Evolutionary conservation across 768 basidiomycete genomes (phyloP).

Genomic region (Candolleomyces eurysporus): DNA sequence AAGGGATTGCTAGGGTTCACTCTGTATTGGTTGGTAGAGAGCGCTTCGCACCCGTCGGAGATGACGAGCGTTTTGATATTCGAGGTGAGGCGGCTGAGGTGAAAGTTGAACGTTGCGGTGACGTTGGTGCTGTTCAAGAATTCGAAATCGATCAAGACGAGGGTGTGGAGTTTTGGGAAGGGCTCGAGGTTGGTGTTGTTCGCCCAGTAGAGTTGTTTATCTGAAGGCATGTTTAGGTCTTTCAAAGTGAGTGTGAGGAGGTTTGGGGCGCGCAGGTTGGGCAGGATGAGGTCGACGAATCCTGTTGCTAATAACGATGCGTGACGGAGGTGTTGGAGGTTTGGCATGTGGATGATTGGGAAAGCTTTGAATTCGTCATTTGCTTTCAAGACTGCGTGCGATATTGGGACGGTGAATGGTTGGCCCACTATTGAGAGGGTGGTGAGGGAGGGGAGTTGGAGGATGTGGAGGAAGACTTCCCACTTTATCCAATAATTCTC

Average conservation of each 20-base stretch:
- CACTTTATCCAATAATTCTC: constrained; percentile 4
- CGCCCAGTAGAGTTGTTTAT: background rate
- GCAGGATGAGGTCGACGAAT: constrained; percentile 5
- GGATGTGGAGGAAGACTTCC: background rate
- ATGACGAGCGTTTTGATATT: background rate
- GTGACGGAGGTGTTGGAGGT: constrained; percentile 4
- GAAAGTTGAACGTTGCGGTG: background rate
- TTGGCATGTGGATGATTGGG: background rate
- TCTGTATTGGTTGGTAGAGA: background rate
- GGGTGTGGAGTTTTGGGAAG: background rate
- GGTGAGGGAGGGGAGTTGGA: constrained; percentile 1
- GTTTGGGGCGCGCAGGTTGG: constrained; percentile 4
- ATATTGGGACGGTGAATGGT: background rate
- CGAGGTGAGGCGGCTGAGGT: background rate
- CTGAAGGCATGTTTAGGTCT: background rate
- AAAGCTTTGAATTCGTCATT: too few relatives aligned
- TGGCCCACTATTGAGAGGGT: constrained; percentile 7
- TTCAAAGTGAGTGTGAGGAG: constrained; percentile 1
- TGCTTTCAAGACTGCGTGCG: background rate
- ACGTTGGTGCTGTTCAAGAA: background rate
- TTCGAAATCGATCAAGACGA: constrained; percentile 2
- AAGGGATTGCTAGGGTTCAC: background rate
- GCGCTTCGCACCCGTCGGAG: background rate
- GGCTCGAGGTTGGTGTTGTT: background rate
- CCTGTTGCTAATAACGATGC: background rate